These are phyloP conservation scores for Meyerozyma elateridarum DNA, from an alignment of 1,139 yeast species.

Conservation along the genomic window DNA sequence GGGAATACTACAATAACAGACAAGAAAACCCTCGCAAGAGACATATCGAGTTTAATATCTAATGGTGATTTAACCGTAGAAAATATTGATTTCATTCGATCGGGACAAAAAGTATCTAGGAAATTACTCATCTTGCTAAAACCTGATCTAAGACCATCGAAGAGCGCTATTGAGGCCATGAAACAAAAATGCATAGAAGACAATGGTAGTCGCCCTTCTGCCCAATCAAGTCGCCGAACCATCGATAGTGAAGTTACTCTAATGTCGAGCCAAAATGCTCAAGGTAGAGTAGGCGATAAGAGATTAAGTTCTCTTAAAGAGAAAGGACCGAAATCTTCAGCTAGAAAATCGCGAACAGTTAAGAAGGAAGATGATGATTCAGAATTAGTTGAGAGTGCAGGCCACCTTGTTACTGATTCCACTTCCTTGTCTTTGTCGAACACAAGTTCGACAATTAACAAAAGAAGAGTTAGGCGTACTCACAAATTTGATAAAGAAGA, in stretches of 20 bases:
- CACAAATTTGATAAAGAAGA: slow-evolving; percentile 39
- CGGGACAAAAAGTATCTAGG: slow-evolving; percentile 29
- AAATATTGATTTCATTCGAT: slow-evolving; percentile 22
- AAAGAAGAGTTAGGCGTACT: slow-evolving; percentile 19
- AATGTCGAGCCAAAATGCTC: too few species aligned
- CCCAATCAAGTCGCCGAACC: slow-evolving; percentile 16
- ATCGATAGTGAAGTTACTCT: slow-evolving; percentile 31
- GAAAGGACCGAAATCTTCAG: too few species aligned
- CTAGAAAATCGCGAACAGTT: too few species aligned
- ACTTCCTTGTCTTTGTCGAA: too few species aligned
- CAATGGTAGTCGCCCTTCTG: slow-evolving; percentile 16
- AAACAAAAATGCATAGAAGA: slow-evolving; percentile 23
- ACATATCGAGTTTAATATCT: slow-evolving; percentile 23
- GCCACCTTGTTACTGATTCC: too few species aligned
- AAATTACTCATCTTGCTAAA: slow-evolving; percentile 31
- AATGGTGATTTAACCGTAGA: slow-evolving; percentile 24
- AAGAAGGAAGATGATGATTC: too few species aligned
- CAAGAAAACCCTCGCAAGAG: slow-evolving; percentile 44
- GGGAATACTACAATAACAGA: slow-evolving; percentile 39
- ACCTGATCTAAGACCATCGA: slow-evolving; percentile 24
- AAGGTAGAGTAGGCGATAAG: too few species aligned
- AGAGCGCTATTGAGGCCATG: slow-evolving; percentile 23
- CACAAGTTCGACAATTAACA: too few species aligned
- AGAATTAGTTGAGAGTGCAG: too few species aligned
- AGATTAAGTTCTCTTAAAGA: too few species aligned